Percentiles rank a stretch among this genome's conserved stretches.
Evolutionary conservation across 768 basidiomycete genomes (phyloP).

Genomic region (Grammothele lineata): DNA sequence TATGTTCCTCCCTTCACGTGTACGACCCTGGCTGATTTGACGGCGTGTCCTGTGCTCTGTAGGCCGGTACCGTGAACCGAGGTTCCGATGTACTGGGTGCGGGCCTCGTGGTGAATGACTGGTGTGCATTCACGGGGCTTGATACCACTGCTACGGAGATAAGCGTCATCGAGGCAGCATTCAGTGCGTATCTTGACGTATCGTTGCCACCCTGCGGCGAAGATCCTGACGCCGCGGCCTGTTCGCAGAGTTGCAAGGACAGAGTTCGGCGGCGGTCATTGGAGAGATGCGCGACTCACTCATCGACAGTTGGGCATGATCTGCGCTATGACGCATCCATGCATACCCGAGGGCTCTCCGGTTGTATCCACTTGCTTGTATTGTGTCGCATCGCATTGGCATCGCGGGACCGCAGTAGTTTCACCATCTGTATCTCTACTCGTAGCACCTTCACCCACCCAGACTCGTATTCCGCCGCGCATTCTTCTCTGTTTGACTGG

Average conservation of each 20-base stretch:
- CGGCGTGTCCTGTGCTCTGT: not conserved
- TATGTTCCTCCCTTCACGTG: slow-evolving; percentile 36
- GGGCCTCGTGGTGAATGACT: slow-evolving; percentile 97
- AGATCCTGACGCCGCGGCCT: slow-evolving; percentile 4
- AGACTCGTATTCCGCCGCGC: too few species aligned
- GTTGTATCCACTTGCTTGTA: slow-evolving; percentile 9
- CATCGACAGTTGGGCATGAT: slow-evolving; percentile 82
- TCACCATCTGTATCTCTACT: slow-evolving; percentile 11
- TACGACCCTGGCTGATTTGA: slow-evolving; percentile 2
- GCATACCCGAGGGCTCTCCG: not conserved
- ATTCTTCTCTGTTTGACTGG: too few species aligned
- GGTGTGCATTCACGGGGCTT: slow-evolving; percentile 98
- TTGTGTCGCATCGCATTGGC: too few species aligned
- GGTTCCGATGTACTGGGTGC: slow-evolving; percentile 98
- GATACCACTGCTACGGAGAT: slow-evolving; percentile 99
- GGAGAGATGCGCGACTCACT: slow-evolving; percentile 57
- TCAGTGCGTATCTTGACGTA: slow-evolving; percentile 60
- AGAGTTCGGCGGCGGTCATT: slow-evolving; percentile 50
- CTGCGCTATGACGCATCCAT: not conserved
- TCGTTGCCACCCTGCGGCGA: too few species aligned
- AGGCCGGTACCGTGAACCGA: slow-evolving; percentile 98
- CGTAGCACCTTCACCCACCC: too few species aligned
- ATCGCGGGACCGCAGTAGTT: not conserved
- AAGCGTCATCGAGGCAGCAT: slow-evolving; percentile 94
- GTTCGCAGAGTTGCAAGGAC: slow-evolving; percentile 49